Base-by-base conservation (phyloP, 345 rosid species). In the Acer campestre region DNA sequence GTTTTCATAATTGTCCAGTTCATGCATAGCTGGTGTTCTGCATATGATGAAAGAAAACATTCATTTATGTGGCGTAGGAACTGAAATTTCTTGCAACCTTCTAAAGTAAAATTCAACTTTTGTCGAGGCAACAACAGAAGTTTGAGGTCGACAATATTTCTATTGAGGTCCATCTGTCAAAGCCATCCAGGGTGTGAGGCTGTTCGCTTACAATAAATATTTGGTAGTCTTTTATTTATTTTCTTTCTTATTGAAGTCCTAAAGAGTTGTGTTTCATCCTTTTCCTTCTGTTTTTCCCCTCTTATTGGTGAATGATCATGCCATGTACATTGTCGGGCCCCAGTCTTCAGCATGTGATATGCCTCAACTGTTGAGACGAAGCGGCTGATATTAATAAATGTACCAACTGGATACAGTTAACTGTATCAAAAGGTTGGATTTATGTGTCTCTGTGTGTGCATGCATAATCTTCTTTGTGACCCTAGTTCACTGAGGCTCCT, bases 181-280 rank as follows among this genome's bases (percentile, higher is more conserved):
- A 80, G 85, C 80, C 77, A 59, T 61, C 76, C 75, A 72, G 78
- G 67, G 78, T 63, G 78, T 81, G 77, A 77, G 83, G 75, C 80
- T 78, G 71, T 76, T 74, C 80, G 59, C 77, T 80, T 76, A 17
- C 81, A 72, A 78, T 79, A 61, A 73, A 73, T 44, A 48, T 69
- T 77, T 80, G 87, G 74, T 75, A 80, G 86, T 82, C 27, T 59
- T 59, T 59, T 59, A 59, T 16, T 59, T 59, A n/a, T n/a, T 59
- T 79, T 66, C 38, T 76, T 77, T 76, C 75, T 71, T 64, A 63
- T 62, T 66, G 71, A 81, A 80, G 73, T 48, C 63, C 63, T 76
- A 61, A 70, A 55, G 68, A 17, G 16, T 18, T 66, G 75, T 35
- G 68, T 48, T 69, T 23, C 20, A 70, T 65, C 11, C 17, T 53